These are phyloP conservation scores for Fusarium newnesense DNA, from an alignment of 2,329 filamentous ascomycete species.

Conservation along the genomic window DNA sequence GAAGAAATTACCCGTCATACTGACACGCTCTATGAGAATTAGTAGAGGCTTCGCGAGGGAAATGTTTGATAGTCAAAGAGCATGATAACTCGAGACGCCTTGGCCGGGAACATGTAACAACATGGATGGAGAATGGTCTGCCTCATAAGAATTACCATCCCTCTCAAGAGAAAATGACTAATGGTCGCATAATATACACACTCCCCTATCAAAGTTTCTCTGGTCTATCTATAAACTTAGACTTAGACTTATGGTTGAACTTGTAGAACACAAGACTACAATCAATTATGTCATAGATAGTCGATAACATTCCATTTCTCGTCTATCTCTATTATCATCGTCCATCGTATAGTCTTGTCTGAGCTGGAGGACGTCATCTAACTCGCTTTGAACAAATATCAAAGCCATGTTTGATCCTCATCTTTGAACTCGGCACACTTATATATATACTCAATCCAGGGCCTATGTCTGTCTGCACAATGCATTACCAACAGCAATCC, in stretches of 20 bases:
- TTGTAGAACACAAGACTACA: too few relatives aligned
- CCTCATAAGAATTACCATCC: too few relatives aligned
- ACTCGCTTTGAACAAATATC: slow-evolving; percentile 13
- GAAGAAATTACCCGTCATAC: slow-evolving; percentile 22
- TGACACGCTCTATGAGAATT: background rate
- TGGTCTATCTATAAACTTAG: too few relatives aligned
- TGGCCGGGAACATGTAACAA: background rate
- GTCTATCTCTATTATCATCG: slow-evolving; percentile 41
- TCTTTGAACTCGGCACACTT: slow-evolving; percentile 7
- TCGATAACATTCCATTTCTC: slow-evolving; percentile 34
- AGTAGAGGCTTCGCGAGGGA: background rate
- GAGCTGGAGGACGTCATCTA: slow-evolving; percentile 16
- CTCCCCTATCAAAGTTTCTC: too few relatives aligned
- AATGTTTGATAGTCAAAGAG: background rate
- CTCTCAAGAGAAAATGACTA: background rate
- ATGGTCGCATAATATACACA: background rate
- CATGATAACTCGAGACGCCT: background rate
- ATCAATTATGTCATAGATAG: background rate
- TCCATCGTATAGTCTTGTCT: slow-evolving; percentile 27
- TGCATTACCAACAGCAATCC: slow-evolving; percentile 37
- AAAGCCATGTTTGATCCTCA: slow-evolving; percentile 11
- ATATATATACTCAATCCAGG: slow-evolving; percentile 11
- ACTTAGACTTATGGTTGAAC: too few relatives aligned
- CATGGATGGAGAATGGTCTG: background rate
- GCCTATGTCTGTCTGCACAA: slow-evolving; percentile 27